Evolutionary conservation across 2,329 filamentous ascomycete genomes (phyloP).

Genomic region (Parafenestella ontariensis): DNA sequence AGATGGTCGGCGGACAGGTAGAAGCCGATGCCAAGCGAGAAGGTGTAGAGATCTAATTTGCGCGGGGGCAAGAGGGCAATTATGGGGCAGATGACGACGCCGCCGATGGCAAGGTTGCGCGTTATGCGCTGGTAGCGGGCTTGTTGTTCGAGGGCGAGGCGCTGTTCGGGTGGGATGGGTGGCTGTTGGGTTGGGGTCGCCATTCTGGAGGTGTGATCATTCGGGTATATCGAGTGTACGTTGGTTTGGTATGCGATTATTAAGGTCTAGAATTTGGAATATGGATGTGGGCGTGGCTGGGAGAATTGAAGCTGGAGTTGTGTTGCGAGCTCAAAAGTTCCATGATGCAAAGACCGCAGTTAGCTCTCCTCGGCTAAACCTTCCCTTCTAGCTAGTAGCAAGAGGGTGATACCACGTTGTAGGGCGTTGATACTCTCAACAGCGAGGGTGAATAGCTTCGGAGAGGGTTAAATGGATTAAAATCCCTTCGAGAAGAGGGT

Average conservation of each 20-base stretch:
- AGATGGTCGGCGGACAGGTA: constrained; percentile 60
- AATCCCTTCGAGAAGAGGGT: not conserved
- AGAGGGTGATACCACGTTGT: too few relatives aligned
- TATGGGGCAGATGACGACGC: constrained; percentile 61
- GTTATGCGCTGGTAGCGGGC: constrained; percentile 37
- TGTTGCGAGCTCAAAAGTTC: constrained; percentile 23
- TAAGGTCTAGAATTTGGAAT: not conserved
- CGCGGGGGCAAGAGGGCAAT: constrained; percentile 65
- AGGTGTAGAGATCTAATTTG: constrained; percentile 68
- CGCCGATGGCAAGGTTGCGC: constrained; percentile 57
- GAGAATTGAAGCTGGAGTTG: not conserved
- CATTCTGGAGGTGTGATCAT: constrained; percentile 24
- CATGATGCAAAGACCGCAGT: constrained; percentile 36
- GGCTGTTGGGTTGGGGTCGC: constrained; percentile 28
- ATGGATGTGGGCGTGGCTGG: not conserved
- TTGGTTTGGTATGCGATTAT: not conserved
- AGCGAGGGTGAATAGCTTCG: not conserved
- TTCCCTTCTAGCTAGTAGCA: too few relatives aligned
- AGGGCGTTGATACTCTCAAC: not conserved
- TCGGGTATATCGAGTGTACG: not conserved
- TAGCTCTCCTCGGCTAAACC: constrained; percentile 34
- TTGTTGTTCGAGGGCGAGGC: constrained; percentile 42
- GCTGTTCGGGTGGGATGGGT: constrained; percentile 43
- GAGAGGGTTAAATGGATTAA: not conserved
- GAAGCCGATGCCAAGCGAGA: constrained; percentile 59